These are phyloP conservation scores for Acacia acuminata DNA, from an alignment of 306 rosid genomes.

Conservation along the genomic window DNA sequence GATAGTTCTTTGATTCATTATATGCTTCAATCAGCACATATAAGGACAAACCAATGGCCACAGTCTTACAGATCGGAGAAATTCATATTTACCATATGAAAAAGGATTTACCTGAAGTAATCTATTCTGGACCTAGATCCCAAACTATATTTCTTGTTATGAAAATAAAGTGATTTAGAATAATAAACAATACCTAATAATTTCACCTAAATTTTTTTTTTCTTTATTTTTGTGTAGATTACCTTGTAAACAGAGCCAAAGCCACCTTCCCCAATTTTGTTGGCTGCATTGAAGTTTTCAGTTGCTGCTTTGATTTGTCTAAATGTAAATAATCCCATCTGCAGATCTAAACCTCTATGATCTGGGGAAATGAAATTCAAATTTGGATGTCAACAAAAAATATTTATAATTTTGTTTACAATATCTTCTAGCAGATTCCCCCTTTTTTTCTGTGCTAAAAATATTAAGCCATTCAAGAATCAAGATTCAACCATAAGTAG, in stretches of 20 bases:
- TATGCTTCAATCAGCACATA: neutral
- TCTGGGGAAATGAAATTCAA: neutral
- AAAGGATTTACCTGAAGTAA: neutral
- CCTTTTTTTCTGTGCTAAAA: neutral
- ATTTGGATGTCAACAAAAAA: neutral
- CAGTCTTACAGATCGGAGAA: neutral
- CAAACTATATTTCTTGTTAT: neutral
- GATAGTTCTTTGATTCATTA: neutral
- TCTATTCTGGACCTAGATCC: neutral
- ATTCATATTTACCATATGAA: neutral
- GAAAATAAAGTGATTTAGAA: neutral
- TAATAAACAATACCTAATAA: neutral
- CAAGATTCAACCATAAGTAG: neutral
- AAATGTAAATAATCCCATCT: neutral
- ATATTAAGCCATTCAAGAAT: neutral
- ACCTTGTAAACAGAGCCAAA: slow-evolving; percentile 10
- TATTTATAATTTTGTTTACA: neutral
- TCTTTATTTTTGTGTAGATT: neutral
- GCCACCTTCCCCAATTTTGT: slow-evolving; percentile 8
- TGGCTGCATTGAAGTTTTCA: neutral
- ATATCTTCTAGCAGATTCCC: neutral
- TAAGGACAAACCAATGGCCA: neutral
- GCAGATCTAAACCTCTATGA: neutral
- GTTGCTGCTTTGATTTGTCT: slow-evolving; percentile 2
- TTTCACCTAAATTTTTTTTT: neutral